Evolutionary conservation across 2,329 filamentous ascomycete species (phyloP), one percentile per base, ranked within the genome.

Genomic region (Salinomyces thailandicus): DNA sequence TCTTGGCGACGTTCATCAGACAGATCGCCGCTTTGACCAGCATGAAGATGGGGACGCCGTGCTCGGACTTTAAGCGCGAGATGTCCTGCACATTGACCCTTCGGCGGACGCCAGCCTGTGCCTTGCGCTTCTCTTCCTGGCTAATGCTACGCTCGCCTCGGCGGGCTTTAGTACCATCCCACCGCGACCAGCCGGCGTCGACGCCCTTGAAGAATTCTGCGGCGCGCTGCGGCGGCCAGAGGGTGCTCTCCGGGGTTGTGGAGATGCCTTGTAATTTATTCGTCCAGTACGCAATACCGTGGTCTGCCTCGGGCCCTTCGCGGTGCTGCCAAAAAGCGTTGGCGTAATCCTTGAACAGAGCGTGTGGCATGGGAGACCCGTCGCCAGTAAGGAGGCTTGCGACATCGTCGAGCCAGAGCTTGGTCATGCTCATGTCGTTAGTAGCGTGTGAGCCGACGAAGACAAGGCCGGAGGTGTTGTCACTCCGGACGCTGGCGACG

Each of bases 361-460:
- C 52, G 37, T 56, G 53, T 13, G 48, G 49, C 9, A 52, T 39
- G 14, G 50, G 36, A 9, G 41, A 44, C 20, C 45, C 47, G 22
- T 53, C 47, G 7, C 48, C 46, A 4, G 48, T 52, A 2, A 56
- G 41, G 2, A 53, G 37, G 7, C 36, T 49, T 16, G 52, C 45
- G 12, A 56, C 45, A 30, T 56, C 53, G 31, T 56, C 53, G 11
- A 55, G 42, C 53, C 53, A 56, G 3, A 55, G 43, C 39, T 55
- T 55, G 28, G 53, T 56, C 51, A 55, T 55, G 43, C 47, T 53
- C 50, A 53, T 53, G 35, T 56, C 53, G 27, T 51, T 53, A 27
- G 53, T 49, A 6, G 53, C 44, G 37, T 56, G 53, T 1, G 53
- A 56, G 13, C 44, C 51, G 13, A 55, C 41, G 35, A 56, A 39